Evolutionary conservation across 1,284 basidiomycete genomes (phyloP), one percentile per base, ranked within the genome.

Genomic region (Phellopilus nigrolimitatus): DNA sequence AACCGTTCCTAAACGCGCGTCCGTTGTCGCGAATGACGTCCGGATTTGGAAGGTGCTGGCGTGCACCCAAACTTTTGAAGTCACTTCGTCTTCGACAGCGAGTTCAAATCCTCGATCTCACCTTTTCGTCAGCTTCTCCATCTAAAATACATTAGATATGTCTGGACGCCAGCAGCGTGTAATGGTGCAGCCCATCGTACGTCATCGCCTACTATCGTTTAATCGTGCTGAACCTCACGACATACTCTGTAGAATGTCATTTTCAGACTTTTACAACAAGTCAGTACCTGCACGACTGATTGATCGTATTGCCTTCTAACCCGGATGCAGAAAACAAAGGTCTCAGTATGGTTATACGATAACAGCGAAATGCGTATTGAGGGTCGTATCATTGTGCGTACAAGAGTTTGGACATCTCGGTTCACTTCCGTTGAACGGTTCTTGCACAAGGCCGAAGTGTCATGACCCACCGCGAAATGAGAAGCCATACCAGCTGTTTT

Each of bases 111-210:
- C n/a, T 37, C 34, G 34, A 30, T 5, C 47, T 40, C 39, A 19
- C 38, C 30, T 38, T 24, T 42, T 27, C 21, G 30, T 36, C 19
- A 33, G 8, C 27, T 46, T 39, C 22, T 31, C 15, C 34, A 27
- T 27, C 9, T 4, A 13, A 47, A 37, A 53, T 47, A 19, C 12
- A 4, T 2, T 12, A 72, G 85, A 64, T 64, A 95, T 95, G 93
- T 91, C 89, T 30, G 83, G 83, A 62, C 86, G 92, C 65, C 92
- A 95, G 66, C 88, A 91, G 64, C 82, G 88, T 69, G 93, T 97
- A 79, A 92, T 97, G 91, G 94, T 97, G 59, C 94, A 97, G 72
- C 91, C 91, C 82, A 94, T 94, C 83, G 92, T 94, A 70, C 63
- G 89, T 76, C 2, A 38, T 47, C 9, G 1, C 53, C 31, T 2